Evolutionary conservation across 345 rosid genomes (phyloP).

Genomic region (Arabidopsis arenosa): DNA sequence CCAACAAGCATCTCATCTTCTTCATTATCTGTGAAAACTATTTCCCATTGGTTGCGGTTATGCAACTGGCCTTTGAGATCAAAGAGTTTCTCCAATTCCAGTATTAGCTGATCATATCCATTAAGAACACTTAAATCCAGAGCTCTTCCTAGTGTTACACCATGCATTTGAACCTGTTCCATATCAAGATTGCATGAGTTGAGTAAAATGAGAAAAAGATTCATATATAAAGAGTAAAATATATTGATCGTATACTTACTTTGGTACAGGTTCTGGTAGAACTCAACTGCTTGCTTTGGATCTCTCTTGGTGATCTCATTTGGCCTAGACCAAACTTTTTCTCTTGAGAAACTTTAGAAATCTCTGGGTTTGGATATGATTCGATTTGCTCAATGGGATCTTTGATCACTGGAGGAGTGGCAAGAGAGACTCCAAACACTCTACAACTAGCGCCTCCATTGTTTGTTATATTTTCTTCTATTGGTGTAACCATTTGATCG

Average conservation of each 20-base stretch:
- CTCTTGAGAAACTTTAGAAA: constrained; percentile 31
- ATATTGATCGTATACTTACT: constrained; percentile 37
- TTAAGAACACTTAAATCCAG: constrained; percentile 62
- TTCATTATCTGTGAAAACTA: constrained; percentile 67
- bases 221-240: neutral
- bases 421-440: constrained; percentile 60
- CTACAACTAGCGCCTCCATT: constrained; percentile 44
- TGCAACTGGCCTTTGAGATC: constrained; percentile 58
- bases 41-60: constrained; percentile 56
- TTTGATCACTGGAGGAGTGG: constrained; percentile 9
- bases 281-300: constrained; percentile 41
- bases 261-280: constrained; percentile 60
- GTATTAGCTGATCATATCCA: constrained; percentile 56
- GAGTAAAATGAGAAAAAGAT: neutral
- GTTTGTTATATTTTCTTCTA: constrained; percentile 23
- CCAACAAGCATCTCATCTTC: constrained; percentile 76
- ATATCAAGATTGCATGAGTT: neutral
- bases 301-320: constrained; percentile 41
- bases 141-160: constrained; percentile 60
- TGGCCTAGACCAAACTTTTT: neutral
- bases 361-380: constrained; percentile 24
- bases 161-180: constrained; percentile 70
- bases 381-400: neutral
- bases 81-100: constrained; percentile 61
- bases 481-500: neutral